phyloP scores from a whole-genome alignment of 768 basidiomycete genomes.

The Mycena alexandri region DNA sequence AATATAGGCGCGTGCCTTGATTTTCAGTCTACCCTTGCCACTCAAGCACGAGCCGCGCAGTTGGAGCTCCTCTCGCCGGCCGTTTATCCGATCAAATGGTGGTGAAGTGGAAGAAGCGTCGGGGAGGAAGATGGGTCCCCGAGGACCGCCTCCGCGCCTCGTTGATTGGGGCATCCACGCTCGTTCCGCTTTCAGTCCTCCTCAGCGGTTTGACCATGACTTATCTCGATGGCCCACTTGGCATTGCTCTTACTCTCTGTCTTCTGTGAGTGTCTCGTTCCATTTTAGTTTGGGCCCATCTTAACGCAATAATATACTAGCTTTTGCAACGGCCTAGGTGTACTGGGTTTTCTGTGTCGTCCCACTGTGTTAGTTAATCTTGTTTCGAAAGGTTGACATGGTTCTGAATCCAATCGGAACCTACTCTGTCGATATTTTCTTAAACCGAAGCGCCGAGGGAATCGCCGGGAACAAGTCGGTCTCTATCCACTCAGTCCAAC shows the following conservation, averaged over 20 bases:
- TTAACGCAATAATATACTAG: background rate
- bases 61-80: conserved; percentile 72
- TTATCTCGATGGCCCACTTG: conserved; percentile 62
- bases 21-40: background rate
- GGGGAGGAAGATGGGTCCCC: conserved; percentile 72
- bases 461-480: conserved; percentile 59
- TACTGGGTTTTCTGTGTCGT: conserved; percentile 45
- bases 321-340: conserved; percentile 68
- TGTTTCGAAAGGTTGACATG: conserved; percentile 60
- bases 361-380: conserved; percentile 3
- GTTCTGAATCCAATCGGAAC: conserved; percentile 67
- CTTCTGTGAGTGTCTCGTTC: conserved; percentile 54
- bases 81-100: conserved; percentile 69
- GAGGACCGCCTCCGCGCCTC: conserved; percentile 76
- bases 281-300: conserved; percentile 55
- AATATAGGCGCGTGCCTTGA: conserved; percentile 48
- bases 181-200: conserved; percentile 67
- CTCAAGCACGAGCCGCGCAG: conserved; percentile 45
- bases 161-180: conserved; percentile 57
- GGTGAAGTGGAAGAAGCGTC: conserved; percentile 58
- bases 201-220: conserved; percentile 62
- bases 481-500: no score
- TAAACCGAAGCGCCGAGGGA: conserved; percentile 70
- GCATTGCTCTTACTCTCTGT: conserved; percentile 63
- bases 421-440: conserved; percentile 72